Evolutionary conservation across 225 moss, liverwort and hornwort species (phyloP).

Genomic region (Thuidium tamariscinum): DNA sequence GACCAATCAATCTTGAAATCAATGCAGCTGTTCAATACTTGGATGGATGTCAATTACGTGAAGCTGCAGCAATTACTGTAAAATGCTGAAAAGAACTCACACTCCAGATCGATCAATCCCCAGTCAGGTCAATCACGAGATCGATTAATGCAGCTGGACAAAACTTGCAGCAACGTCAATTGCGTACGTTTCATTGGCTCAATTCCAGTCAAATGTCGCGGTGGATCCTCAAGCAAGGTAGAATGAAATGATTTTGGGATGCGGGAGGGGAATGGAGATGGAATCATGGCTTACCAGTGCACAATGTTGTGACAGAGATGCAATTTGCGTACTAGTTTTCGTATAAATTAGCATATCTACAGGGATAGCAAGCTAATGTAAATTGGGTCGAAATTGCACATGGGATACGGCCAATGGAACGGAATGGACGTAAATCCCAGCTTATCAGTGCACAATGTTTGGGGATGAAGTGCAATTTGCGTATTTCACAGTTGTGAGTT

Average conservation of each 20-base stretch:
- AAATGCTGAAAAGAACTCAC: neutral
- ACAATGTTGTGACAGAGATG: neutral
- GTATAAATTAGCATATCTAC: neutral
- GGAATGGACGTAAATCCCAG: too few species aligned
- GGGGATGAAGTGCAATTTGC: neutral
- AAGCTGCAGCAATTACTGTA: neutral
- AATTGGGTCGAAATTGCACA: neutral
- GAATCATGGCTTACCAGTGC: neutral
- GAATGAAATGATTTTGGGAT: neutral
- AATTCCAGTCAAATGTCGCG: neutral
- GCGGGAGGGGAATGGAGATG: neutral
- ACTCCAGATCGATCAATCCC: neutral
- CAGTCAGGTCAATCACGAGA: neutral
- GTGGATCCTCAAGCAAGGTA: neutral
- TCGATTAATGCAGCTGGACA: neutral
- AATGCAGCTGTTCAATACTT: too few species aligned
- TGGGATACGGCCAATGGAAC: neutral
- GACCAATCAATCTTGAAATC: neutral
- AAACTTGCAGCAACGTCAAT: neutral
- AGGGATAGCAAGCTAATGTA: neutral
- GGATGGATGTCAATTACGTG: neutral
- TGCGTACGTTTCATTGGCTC: neutral
- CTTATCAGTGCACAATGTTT: neutral
- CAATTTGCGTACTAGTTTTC: too few species aligned
- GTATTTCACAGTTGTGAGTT: neutral